Base-by-base conservation (phyloP, 1,284 basidiomycete genomes). In the Termitomyces sp. region DNA sequence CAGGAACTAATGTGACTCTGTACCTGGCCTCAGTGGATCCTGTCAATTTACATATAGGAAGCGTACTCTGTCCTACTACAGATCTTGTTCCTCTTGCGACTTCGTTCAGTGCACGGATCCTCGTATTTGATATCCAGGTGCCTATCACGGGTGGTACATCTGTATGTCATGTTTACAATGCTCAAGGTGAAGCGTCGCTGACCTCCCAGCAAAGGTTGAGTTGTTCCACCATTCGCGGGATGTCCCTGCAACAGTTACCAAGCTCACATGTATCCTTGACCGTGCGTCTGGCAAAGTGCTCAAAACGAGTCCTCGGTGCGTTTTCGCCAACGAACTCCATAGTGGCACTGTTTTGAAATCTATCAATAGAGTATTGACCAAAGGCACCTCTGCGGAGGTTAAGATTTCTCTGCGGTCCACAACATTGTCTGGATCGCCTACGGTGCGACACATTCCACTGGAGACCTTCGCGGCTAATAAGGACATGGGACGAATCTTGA, bases 151-250 rank as follows among this genome's bases (percentile, higher is more conserved):
- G 85, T 0, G 97, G 96, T 34, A 82, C 92, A 53, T 86, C 92
- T 38, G 89, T 95, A 68, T 61, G 81, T 70, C 17, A 2, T 50
- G 30, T 24, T 3, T 13, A 34, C 3, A 19, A n/a, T 48, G 26
- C n/a, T 26, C 12, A 50, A 33, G 15, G 47, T 33, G 7, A 26
- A 19, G 21, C 41, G 3, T 17, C 21, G 28, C 12, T 41, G 44
- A 10, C 8, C 1, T 46, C 9, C 33, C 13, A n/a, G 26, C 53
- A 13, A 60, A 92, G 90, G 78, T 96, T 53, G 94, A 98, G 67
- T 73, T 99, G 4, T 98, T 93, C 75, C 93, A 98, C 68, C 94
- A 99, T 68, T 94, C 93, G 1, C 83, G 86, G 52, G 93, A 98
- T 67, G 83, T 97, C 1, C 92, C 96, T 4, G 95, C 92, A 0